Conservation (phyloP, 1,139 yeast species). For the Yamadazyma dendronema region DNA sequence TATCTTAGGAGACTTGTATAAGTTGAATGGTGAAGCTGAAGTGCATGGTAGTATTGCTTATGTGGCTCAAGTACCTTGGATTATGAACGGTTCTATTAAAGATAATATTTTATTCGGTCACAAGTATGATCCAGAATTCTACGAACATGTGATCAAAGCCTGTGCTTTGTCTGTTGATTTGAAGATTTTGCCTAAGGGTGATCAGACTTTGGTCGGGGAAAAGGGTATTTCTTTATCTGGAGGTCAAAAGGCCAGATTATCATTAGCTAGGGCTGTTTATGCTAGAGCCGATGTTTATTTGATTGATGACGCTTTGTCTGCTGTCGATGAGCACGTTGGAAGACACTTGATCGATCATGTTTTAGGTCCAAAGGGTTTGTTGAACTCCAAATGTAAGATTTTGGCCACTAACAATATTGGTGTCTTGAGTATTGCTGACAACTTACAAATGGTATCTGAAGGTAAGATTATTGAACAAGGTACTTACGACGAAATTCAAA, state of each 20-base stretch:
- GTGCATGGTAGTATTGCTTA: conserved; percentile 84
- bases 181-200: conserved; percentile 80
- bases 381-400: conserved; percentile 72
- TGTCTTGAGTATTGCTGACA: conserved; percentile 76
- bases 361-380: conserved; percentile 77
- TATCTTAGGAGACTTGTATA: conserved; percentile 80
- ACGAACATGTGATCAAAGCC: conserved; percentile 75
- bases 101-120: conserved; percentile 91
- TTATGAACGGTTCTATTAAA: conserved; percentile 88
- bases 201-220: conserved; percentile 90
- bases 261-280: conserved; percentile 93
- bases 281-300: conserved; percentile 90
- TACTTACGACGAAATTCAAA: conserved; percentile 56
- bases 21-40: conserved; percentile 70
- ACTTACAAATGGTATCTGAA: conserved; percentile 67
- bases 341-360: conserved; percentile 54
- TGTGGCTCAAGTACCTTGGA: conserved; percentile 91
- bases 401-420: conserved; percentile 89
- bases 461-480: conserved; percentile 85
- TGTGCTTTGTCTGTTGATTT: conserved; percentile 88
- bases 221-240: conserved; percentile 96
- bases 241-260: conserved; percentile 93
- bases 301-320: conserved; percentile 77
- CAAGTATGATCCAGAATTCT: conserved; percentile 75
- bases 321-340: conserved; percentile 95